phyloP scores from a whole-genome alignment of 2,329 filamentous ascomycete genomes.

The Stachybotrys chartarum region DNA sequence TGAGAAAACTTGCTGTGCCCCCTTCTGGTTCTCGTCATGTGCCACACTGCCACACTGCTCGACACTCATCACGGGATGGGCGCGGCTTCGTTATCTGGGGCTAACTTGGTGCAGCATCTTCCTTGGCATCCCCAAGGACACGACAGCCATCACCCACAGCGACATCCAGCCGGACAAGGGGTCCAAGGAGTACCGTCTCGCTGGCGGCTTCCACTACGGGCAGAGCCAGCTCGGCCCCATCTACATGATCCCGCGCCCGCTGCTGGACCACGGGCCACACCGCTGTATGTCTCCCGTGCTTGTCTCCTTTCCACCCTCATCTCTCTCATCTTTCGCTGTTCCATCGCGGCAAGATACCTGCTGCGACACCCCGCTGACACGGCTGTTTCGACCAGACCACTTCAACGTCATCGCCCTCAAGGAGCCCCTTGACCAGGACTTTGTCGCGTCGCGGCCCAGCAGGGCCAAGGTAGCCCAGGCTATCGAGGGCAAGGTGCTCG shows the following conservation, averaged over 20 bases:
- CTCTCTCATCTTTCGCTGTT: background rate
- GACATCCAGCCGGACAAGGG: conserved; percentile 29
- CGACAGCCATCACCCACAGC: conserved; percentile 8
- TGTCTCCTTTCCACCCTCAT: background rate
- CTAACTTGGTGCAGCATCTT: conserved; percentile 10
- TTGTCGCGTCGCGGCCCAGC: conserved; percentile 29
- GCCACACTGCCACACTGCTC: no score
- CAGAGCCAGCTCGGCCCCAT: conserved; percentile 29
- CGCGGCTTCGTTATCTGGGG: background rate
- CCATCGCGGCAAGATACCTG: fast-evolving
- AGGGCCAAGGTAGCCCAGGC: conserved; percentile 33
- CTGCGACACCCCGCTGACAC: background rate
- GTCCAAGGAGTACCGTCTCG: conserved; percentile 18
- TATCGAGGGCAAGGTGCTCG: conserved; percentile 39
- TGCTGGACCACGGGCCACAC: conserved; percentile 43
- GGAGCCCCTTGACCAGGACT: conserved; percentile 28
- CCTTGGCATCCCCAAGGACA: conserved; percentile 12
- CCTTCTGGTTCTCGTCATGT: background rate
- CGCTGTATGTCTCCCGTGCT: conserved; percentile 28
- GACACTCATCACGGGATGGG: background rate
- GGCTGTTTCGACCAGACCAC: conserved; percentile 26
- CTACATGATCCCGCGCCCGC: conserved; percentile 38
- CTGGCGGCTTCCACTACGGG: conserved; percentile 40
- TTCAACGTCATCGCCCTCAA: conserved; percentile 41
- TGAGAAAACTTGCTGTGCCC: conserved; percentile 10